Evolutionary conservation across 495 filamentous ascomycete genomes (phyloP).

Genomic region (Penicillium egyptiacum): DNA sequence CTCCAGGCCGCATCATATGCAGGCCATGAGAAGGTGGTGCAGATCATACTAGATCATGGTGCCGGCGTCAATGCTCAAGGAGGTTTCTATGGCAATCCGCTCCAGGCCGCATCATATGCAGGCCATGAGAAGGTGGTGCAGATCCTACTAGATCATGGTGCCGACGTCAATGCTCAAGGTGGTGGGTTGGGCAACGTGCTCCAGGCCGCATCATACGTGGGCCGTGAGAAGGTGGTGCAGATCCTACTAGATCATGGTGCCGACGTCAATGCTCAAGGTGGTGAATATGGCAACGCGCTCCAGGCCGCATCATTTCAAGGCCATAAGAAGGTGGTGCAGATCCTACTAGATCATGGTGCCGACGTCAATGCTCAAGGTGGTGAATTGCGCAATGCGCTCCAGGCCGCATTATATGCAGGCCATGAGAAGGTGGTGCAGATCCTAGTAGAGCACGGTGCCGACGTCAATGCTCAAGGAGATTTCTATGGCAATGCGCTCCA

Average conservation of each 20-base stretch:
- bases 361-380: too few species aligned
- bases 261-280: too few species aligned
- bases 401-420: constrained; percentile 12
- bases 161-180: constrained; percentile 19
- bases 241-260: constrained; percentile 15
- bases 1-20: constrained; percentile 18
- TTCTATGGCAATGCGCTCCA: constrained; percentile 15
- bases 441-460: constrained; percentile 13
- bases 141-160: constrained; percentile 19
- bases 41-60: constrained; percentile 21
- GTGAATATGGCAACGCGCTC: too few species aligned
- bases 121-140: constrained; percentile 9
- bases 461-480: constrained; percentile 20
- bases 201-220: constrained; percentile 12
- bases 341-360: too few species aligned
- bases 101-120: constrained; percentile 17
- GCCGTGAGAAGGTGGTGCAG: constrained; percentile 15
- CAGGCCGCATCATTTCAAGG: too few species aligned
- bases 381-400: constrained; percentile 14
- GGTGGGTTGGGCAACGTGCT: constrained; percentile 14
- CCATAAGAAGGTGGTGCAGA: too few species aligned
- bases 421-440: constrained; percentile 17
- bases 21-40: constrained; percentile 20
- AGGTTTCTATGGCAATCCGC: constrained; percentile 23
- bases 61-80: constrained; percentile 20